Percentiles rank a stretch among this genome's conserved stretches.
These are phyloP conservation scores for Centaurea solstitialis DNA, from an alignment of 129 eudicot species.

Conservation along the genomic window DNA sequence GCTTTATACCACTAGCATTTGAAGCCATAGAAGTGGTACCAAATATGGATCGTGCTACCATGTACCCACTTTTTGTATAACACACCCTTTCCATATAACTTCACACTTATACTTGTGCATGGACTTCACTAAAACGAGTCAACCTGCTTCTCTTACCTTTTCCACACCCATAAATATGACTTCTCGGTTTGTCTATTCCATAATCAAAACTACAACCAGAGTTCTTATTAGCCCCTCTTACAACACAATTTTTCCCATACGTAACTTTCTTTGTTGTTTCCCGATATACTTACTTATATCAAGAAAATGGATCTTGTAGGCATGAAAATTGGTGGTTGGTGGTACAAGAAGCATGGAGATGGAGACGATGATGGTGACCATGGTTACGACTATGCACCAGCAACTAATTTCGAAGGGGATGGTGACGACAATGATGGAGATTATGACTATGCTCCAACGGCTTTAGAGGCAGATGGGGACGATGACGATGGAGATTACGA, in stretches of 20 bases:
- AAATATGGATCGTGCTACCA: too few species aligned
- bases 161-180: too few species aligned
- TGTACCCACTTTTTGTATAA: background rate
- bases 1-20: background rate
- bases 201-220: too few species aligned
- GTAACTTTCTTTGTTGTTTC: background rate
- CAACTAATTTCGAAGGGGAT: conserved; percentile 22
- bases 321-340: conserved; percentile 8
- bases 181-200: too few species aligned
- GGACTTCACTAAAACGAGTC: background rate
- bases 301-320: conserved; percentile 28
- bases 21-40: background rate
- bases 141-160: too few species aligned
- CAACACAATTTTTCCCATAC: background rate
- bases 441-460: conserved; percentile 19
- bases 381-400: conserved; percentile 18
- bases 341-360: conserved; percentile 28
- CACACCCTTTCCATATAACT: conserved; percentile 25
- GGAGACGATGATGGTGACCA: conserved; percentile 32
- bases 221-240: background rate
- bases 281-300: background rate
- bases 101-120: conserved; percentile 31
- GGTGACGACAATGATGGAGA: conserved; percentile 22
- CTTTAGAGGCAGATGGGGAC: conserved; percentile 29
- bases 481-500: conserved; percentile 39